Base-by-base conservation (phyloP, 805 yeast genomes). In the Danielia reshetovae region DNA sequence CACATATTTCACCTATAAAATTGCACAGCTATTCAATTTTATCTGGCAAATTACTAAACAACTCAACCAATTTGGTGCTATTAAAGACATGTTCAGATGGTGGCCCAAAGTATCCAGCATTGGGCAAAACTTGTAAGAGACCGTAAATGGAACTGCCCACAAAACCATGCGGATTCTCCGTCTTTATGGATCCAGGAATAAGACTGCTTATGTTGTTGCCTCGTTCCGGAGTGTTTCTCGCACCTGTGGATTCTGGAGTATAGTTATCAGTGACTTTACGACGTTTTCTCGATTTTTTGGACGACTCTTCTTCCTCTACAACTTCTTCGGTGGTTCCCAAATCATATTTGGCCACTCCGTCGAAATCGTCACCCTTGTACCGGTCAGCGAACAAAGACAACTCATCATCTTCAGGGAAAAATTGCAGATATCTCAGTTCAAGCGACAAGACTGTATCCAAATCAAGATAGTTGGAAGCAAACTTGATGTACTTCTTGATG, bases 401-500 rank as follows among this genome's bases (percentile, higher is more conserved):
- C 35, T 65, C 62, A 29, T 72, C 69, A 19, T 74, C 81, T 4
- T 76, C 73, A 0, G 89, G 85, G 55, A 85, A 88, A 23, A 71
- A 59, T 40, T 76, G 79, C 21, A 70, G 62, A 56, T 72, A 88
- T 42, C 94, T 72, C 36, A 66, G 69, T 42, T 85, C 88, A 29
- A 90, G 69, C 32, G 75, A 70, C 30, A 72, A 63, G 5, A 88
- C 78, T 10, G 85, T 81, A 29, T 75, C 72, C 15, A 85, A 58
- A 45, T 82, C 88, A 23, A 90, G 85, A 52, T 74, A 79, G 35
- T 72, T 72, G 2, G 82, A 68, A 43, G 89, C 94, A 52, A 80
- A 81, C 32, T 71, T 65, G 30, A 85, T 72, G 59, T 82, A 85
- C 29, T 70, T 56, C 30, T 55, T 60, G 34, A 62, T 56, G 27